phyloP scores from a whole-genome alignment of 768 basidiomycete species.

The Leccinum pellstonianum region DNA sequence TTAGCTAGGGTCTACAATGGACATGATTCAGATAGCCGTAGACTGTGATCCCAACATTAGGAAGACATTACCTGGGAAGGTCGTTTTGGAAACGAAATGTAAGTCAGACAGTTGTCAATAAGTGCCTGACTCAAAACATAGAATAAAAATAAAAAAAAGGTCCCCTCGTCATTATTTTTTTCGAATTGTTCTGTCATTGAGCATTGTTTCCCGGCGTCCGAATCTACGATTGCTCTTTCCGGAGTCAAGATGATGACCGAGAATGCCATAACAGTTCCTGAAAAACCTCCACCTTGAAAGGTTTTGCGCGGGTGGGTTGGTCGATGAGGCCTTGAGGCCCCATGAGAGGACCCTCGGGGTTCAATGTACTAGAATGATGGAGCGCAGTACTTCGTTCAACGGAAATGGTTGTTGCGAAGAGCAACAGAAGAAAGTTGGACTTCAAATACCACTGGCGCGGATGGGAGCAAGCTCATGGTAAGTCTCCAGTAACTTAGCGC shows the following conservation, averaged over 20 bases:
- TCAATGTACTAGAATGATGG: background rate
- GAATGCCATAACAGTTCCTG: background rate
- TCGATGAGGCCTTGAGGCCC: too few relatives aligned
- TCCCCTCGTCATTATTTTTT: background rate
- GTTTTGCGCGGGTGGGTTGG: too few relatives aligned
- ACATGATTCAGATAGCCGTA: background rate
- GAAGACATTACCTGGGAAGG: background rate
- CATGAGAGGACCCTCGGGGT: background rate
- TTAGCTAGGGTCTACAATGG: background rate
- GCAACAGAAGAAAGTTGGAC: background rate
- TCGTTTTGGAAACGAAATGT: background rate
- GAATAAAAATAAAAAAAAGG: background rate
- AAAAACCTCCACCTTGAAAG: background rate
- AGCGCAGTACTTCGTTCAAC: background rate
- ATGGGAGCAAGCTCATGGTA: too few relatives aligned
- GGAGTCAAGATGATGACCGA: background rate
- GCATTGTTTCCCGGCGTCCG: background rate
- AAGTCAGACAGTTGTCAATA: background rate
- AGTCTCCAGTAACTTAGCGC: too few relatives aligned
- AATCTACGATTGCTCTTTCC: background rate
- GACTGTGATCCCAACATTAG: background rate
- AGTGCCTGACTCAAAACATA: background rate
- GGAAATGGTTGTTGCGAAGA: background rate
- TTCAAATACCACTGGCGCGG: too few relatives aligned
- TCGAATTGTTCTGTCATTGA: too few relatives aligned